phyloP scores from a whole-genome alignment of 352 stramenopile genomes.

The Phytophthora boehmeriae region DNA sequence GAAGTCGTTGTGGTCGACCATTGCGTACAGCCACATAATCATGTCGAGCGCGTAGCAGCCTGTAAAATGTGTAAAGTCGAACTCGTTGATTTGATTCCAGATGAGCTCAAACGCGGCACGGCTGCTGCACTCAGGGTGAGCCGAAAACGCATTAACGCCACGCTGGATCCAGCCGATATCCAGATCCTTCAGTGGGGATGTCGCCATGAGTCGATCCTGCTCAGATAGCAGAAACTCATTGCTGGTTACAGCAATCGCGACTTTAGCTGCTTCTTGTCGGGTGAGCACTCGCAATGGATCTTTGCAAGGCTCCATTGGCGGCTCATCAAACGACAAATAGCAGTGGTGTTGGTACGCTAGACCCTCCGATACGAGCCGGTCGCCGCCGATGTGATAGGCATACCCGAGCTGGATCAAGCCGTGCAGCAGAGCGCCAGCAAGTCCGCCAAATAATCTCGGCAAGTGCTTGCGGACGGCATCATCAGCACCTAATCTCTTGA shows the following conservation, averaged over 20 bases:
- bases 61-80: conserved; percentile 35
- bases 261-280: conserved; percentile 28
- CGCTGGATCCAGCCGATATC: conserved; percentile 40
- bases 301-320: conserved; percentile 7
- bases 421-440: conserved; percentile 46
- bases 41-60: conserved; percentile 36
- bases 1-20: conserved; percentile 49
- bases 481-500: conserved; percentile 35
- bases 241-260: conserved; percentile 22
- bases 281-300: conserved; percentile 23
- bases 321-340: conserved; percentile 45
- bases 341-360: conserved; percentile 43
- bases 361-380: conserved; percentile 40
- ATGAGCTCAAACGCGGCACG: conserved; percentile 33
- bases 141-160: conserved; percentile 36
- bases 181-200: conserved; percentile 29
- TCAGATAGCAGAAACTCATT: conserved; percentile 34
- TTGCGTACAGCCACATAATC: conserved; percentile 43
- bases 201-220: conserved; percentile 24
- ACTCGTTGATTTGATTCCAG: conserved; percentile 27
- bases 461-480: conserved; percentile 37
- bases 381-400: conserved; percentile 40
- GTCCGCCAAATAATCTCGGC: conserved; percentile 30
- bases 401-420: conserved; percentile 53
- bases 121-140: conserved; percentile 28